Base-by-base conservation (phyloP, 2,329 filamentous ascomycete species). In the Lasiodiplodia theobromae region DNA sequence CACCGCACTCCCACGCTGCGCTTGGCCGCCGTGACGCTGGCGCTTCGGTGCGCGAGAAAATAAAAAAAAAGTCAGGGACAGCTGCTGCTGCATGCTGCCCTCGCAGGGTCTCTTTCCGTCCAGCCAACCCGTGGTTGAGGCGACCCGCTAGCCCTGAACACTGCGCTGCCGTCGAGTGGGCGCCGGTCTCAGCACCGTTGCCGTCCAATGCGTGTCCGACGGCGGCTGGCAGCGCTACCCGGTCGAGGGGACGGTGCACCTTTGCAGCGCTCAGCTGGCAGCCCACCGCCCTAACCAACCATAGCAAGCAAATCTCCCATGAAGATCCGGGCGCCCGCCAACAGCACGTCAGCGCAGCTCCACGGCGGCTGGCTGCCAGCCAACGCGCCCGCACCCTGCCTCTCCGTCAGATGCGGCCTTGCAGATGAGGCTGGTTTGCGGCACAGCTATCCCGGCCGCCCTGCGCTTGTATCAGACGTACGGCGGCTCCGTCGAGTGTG, bases 201-300 rank as follows among this genome's bases (percentile, higher is more conserved):
- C 60, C 14, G 40, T 64, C 60, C 60, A 64, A 64, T 64, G 60
- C 60, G 60, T 64, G 60, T 49, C 60, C 51, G 60, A 49, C 44
- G 44, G 60, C 60, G 44, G 53, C 18, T 57, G 53, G 31, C 53
- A 57, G 31, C 52, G 53, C 53, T 37, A 57, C 53, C 53, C 53
- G 53, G 53, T 57, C 53, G 25, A 34, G 53, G 53, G 53, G 53
- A 34, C 53, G 53, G 25, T 37, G 34, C 34, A 23, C 34, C 28
- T 38, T 11, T 31, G 11, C 34, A 40, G 34, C 47, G 28, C 60
- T 51, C 58, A 51, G 58, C 58, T 63, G 58, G 38, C 25, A 34
- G 31, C 31, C 31, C 31, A 34, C 31, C 31, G 28, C 23, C 44
- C 47, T n/a, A 47, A 51, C 60, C 60, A 64, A 51, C 34, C 60